These are phyloP conservation scores for Naganishia randhawae DNA, from an alignment of 768 basidiomycete species.

Conservation along the genomic window DNA sequence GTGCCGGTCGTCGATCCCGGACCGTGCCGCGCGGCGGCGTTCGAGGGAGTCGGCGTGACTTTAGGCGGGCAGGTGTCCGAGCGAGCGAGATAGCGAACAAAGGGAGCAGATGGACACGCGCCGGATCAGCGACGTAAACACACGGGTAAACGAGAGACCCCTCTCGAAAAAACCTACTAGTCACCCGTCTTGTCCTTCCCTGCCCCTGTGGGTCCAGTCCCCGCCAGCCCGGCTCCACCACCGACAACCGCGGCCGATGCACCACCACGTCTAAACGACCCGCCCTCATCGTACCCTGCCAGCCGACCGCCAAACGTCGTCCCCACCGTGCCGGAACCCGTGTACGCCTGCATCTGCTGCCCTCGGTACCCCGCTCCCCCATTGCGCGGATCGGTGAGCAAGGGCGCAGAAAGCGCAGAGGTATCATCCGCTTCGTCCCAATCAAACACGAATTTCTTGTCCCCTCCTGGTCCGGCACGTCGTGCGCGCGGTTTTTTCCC, in stretches of 20 bases:
- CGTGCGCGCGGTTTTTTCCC: conserved; percentile 20
- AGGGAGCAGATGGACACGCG: not conserved
- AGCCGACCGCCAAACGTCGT: conserved; percentile 48
- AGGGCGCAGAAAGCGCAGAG: conserved; percentile 49
- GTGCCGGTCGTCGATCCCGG: conserved; percentile 86
- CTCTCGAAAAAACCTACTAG: conserved; percentile 4
- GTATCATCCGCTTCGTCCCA: conserved; percentile 98
- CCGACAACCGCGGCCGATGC: not conserved
- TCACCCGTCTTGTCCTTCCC: not conserved
- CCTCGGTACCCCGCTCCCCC: conserved; percentile 36
- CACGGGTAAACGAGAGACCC: not conserved
- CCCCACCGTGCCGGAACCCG: conserved; percentile 33
- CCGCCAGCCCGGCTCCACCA: not conserved
- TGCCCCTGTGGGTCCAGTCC: not conserved
- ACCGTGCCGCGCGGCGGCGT: conserved; percentile 71
- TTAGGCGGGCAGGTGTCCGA: not conserved
- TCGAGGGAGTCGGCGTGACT: conserved; percentile 79
- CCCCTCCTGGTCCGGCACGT: conserved; percentile 47
- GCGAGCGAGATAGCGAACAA: not conserved
- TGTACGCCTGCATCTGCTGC: conserved; percentile 27
- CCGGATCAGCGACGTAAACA: not conserved
- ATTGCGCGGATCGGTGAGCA: conserved; percentile 36
- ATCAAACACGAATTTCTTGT: conserved; percentile 97
- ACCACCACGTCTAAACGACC: conserved; percentile 33
- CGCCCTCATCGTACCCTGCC: conserved; percentile 47